Evolutionary conservation across 108 stramenopile genomes (phyloP).

Genomic region (Cyclotella cryptica): DNA sequence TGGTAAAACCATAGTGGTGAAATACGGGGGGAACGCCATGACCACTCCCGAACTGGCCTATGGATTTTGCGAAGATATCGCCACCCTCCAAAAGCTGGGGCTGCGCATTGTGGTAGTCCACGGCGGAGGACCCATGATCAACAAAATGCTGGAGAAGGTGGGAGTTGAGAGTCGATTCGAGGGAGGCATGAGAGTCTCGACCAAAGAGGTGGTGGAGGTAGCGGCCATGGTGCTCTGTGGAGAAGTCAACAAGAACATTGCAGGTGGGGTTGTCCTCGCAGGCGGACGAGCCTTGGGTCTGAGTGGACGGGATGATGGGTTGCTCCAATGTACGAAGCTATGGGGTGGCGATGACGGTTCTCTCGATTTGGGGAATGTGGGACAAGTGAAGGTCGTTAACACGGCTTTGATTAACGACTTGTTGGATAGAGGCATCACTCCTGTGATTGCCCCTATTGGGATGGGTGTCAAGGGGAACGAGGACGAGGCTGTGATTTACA

Average conservation of each 20-base stretch:
- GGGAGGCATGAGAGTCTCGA: constrained; percentile 90
- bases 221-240: constrained; percentile 99
- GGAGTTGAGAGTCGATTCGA: constrained; percentile 87
- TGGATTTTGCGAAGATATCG: constrained; percentile 86
- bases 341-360: constrained; percentile 48
- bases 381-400: constrained; percentile 90
- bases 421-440: constrained; percentile 84
- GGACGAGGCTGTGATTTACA: constrained; percentile 80
- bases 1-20: constrained; percentile 86
- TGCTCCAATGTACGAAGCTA: constrained; percentile 81
- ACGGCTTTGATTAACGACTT: constrained; percentile 74
- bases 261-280: constrained; percentile 72
- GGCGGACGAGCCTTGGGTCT: constrained; percentile 92
- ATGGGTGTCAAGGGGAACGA: constrained; percentile 78
- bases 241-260: constrained; percentile 92
- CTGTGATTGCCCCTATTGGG: constrained; percentile 96
- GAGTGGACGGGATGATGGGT: constrained; percentile 90
- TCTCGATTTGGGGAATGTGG: constrained; percentile 89
- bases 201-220: constrained; percentile 90
- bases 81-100: constrained; percentile 83
- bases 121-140: constrained; percentile 96
- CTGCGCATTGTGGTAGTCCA: constrained; percentile 92
- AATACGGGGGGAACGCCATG: constrained; percentile 96
- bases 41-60: constrained; percentile 83
- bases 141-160: constrained; percentile 80